A percentile compares a stretch with the other conserved stretches of the same genome.
These are phyloP conservation scores for Lycium barbarum DNA, from an alignment of 257 asterid genomes.

Conservation along the genomic window DNA sequence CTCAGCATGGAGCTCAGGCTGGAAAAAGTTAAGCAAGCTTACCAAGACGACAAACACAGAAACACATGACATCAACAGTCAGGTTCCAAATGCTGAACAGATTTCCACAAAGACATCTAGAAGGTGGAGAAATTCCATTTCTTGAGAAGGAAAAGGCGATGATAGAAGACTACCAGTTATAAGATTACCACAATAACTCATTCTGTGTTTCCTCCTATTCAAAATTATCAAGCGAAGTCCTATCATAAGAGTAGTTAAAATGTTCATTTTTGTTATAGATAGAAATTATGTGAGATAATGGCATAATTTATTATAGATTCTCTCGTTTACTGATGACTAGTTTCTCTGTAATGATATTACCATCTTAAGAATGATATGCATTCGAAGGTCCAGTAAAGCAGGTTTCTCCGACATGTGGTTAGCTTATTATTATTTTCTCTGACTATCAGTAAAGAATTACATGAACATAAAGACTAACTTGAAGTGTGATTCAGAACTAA, in stretches of 20 bases:
- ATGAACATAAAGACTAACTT: neutral
- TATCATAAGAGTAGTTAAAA: constrained; percentile 20
- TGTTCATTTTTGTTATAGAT: neutral
- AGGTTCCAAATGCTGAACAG: constrained; percentile 50
- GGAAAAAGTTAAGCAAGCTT: constrained; percentile 84
- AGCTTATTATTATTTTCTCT: neutral
- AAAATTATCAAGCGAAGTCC: neutral
- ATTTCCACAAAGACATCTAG: constrained; percentile 58
- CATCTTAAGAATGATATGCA: neutral
- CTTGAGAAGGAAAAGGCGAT: constrained; percentile 45
- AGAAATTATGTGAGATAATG: constrained; percentile 24
- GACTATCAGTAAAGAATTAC: neutral
- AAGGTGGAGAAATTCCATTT: constrained; percentile 94
- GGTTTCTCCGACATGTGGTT: neutral
- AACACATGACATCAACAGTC: constrained; percentile 44
- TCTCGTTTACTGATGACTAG: neutral
- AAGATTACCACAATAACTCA: constrained; percentile 1
- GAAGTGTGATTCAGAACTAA: neutral
- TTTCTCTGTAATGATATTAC: neutral
- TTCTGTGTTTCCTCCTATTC: neutral
- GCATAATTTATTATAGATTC: neutral
- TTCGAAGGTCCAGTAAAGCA: neutral
- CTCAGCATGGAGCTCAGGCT: constrained; percentile 78
- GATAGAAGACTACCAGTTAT: constrained; percentile 23
- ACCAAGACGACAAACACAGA: constrained; percentile 55